Base-by-base conservation (phyloP, 2,329 filamentous ascomycete species). In the Leptosphaerulina australis region DNA sequence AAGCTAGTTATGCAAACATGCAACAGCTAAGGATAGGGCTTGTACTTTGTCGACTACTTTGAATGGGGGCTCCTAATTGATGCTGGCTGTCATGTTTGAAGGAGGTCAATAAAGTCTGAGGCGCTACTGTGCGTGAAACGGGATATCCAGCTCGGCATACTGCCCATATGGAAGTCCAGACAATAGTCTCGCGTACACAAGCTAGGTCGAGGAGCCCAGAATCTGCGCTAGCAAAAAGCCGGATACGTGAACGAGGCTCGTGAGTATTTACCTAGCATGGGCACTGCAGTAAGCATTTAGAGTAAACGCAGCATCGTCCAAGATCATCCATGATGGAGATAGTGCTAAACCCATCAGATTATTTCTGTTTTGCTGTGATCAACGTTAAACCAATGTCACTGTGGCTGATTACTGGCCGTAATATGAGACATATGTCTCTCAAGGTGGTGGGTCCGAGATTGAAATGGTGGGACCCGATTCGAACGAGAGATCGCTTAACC, bases 401-500 rank as follows among this genome's bases (percentile, higher is more conserved):
- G 35, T 36, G 48, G 40, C 36, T 45, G 41, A 36, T 31, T 41
- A n/a, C n/a, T n/a, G n/a, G n/a, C n/a, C n/a, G n/a, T n/a, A n/a
- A n/a, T n/a, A 17, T 45, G 45, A 58, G 46, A 38, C 46, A 45
- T 20, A 33, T 38, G 40, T 43, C 46, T 24, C 43, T 49, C 36
- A 40, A 28, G 29, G 36, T 31, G 47, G 40, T 49, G 47, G 55
- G 25, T 43, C 49, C 44, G 50, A 54, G 40, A 43, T 46, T 44
- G 47, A 45, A 28, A 17, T 45, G 29, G 49, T 41, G 52, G 52
- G 54, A 52, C 36, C n/a, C 38, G 45, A 55, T 44, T 50, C 49
- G 51, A 34, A 30, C 51, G 55, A 53, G 53, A 56, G 53, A 59
- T 58, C 55, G 53, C 15, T 46, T 44, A 36, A 34, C 15, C 35